These are phyloP conservation scores for Pestalotiopsis sp. DNA, from an alignment of 2,329 filamentous ascomycete species.

Conservation along the genomic window DNA sequence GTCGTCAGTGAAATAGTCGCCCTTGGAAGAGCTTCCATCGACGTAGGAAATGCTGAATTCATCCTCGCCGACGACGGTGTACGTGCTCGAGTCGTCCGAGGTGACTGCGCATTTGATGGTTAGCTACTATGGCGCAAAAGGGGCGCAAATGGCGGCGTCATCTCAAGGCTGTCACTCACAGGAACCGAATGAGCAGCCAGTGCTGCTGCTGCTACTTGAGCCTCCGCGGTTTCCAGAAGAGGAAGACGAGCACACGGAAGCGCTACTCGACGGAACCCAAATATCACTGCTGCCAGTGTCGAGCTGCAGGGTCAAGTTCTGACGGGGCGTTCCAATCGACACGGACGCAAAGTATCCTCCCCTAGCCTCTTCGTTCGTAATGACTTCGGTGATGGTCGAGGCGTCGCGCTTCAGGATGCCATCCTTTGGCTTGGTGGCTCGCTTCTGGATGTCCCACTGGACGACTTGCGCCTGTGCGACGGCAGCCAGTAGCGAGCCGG, in stretches of 20 bases:
- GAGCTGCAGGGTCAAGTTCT: conserved; percentile 57
- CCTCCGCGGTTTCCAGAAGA: conserved; percentile 8
- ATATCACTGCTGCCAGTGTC: conserved; percentile 68
- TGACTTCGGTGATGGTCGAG: conserved; percentile 40
- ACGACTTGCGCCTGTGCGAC: conserved; percentile 37
- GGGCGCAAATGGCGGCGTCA: background rate
- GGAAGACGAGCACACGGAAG: conserved; percentile 38
- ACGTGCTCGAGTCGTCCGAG: conserved; percentile 45
- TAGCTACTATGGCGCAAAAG: background rate
- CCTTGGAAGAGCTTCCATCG: conserved; percentile 55
- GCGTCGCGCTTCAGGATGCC: conserved; percentile 36
- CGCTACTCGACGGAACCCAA: conserved; percentile 51
- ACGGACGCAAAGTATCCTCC: conserved; percentile 60
- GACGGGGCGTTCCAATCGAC: conserved; percentile 56
- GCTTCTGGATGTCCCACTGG: conserved; percentile 48
- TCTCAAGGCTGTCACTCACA: conserved; percentile 40
- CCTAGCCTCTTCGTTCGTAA: conserved; percentile 42
- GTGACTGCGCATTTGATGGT: conserved; percentile 39
- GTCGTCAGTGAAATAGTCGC: conserved; percentile 59
- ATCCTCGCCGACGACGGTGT: conserved; percentile 38
- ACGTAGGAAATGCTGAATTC: conserved; percentile 62
- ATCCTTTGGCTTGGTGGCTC: conserved; percentile 20
- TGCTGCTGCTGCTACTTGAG: conserved; percentile 11
- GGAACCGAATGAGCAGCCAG: conserved; percentile 43
- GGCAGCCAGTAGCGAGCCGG: conserved; percentile 28